Conservation (phyloP, 768 basidiomycete species). For the Dictyophora rubrovolvata region DNA sequence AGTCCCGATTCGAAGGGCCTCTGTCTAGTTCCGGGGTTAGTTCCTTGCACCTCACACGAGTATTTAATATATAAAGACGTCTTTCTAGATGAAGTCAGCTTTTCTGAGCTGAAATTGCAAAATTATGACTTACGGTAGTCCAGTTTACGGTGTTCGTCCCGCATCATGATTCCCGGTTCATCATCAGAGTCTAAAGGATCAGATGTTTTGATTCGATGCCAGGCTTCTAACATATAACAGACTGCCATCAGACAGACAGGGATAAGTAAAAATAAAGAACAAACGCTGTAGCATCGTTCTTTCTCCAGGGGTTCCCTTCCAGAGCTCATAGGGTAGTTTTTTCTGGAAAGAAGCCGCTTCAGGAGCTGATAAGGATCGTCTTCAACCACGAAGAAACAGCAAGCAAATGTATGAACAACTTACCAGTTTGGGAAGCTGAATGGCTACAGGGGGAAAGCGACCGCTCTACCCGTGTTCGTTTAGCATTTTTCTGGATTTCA, state of each 20-base stretch:
- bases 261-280: constrained; percentile 15
- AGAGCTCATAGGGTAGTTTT: not conserved
- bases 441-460: too few relatives aligned
- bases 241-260: not conserved
- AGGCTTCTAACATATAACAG: constrained; percentile 45
- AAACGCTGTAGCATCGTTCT: constrained; percentile 61
- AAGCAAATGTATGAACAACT: too few relatives aligned
- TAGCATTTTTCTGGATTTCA: too few relatives aligned
- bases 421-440: too few relatives aligned
- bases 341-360: not conserved
- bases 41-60: not conserved
- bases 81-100: not conserved
- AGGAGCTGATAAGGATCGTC: not conserved
- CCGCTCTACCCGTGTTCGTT: too few relatives aligned
- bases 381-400: too few relatives aligned
- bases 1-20: not conserved
- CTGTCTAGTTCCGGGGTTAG: not conserved
- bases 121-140: constrained; percentile 53
- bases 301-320: constrained; percentile 17
- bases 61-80: constrained; percentile 2
- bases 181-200: constrained; percentile 77
- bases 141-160: constrained; percentile 49
- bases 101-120: not conserved
- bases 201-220: constrained; percentile 53
- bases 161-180: constrained; percentile 36